Evolutionary conservation across 306 rosid species (phyloP).

Genomic region (Quercus wislizeni): DNA sequence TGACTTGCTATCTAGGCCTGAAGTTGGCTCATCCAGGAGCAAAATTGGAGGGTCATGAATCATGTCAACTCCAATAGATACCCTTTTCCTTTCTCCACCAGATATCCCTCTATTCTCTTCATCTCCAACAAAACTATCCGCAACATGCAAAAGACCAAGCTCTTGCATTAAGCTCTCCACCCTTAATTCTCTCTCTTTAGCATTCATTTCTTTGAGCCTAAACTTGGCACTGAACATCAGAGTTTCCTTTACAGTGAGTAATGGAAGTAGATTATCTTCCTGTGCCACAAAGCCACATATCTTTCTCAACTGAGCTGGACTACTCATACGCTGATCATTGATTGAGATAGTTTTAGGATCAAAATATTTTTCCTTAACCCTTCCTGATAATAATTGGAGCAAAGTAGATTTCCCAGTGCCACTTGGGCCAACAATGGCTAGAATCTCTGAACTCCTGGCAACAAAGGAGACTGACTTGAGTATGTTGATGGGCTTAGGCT

Average conservation of each 20-base stretch:
- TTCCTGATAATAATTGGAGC: constrained; percentile 57
- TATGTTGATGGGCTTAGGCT: constrained; percentile 46
- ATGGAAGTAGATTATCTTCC: constrained; percentile 81
- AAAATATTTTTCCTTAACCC: constrained; percentile 48
- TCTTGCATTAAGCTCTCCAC: constrained; percentile 72
- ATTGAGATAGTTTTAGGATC: constrained; percentile 50
- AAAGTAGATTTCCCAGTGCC: constrained; percentile 93
- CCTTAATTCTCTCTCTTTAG: constrained; percentile 49
- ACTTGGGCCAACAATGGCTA: constrained; percentile 86
- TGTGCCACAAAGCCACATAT: constrained; percentile 82
- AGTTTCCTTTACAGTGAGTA: constrained; percentile 82
- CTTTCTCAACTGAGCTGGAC: constrained; percentile 62
- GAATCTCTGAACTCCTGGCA: constrained; percentile 67
- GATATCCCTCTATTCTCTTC: constrained; percentile 85
- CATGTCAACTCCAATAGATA: constrained; percentile 84
- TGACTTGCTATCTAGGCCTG: constrained; percentile 69
- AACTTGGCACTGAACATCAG: constrained; percentile 72
- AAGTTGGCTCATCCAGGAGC: constrained; percentile 83
- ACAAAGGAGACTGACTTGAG: constrained; percentile 76
- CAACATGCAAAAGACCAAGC: constrained; percentile 73
- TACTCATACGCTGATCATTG: constrained; percentile 47
- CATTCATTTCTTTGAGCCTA: constrained; percentile 52
- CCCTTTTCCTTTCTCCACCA: constrained; percentile 87
- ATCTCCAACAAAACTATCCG: constrained; percentile 71
- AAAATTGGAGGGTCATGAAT: constrained; percentile 75